Base-by-base conservation (phyloP, 2,329 filamentous ascomycete genomes). In the Aspergillus novoparasiticus region DNA sequence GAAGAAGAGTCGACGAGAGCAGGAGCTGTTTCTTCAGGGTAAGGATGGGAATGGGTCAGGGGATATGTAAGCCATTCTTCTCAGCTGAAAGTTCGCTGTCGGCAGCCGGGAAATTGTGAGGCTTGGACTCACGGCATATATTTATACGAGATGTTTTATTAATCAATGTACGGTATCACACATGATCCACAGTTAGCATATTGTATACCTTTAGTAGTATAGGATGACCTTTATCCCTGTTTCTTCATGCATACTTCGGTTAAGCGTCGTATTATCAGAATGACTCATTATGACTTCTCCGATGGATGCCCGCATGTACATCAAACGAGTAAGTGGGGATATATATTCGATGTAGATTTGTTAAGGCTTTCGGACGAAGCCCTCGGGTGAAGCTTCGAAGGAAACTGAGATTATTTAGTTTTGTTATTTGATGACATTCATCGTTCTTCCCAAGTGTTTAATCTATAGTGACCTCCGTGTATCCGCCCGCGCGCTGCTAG, bases 1-100 rank as follows among this genome's bases (percentile, higher is more conserved):
- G 63, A 82, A 87, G 64, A 86, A 87, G 81, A 88, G 85, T 71
- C 78, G 85, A 23, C 71, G 75, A 26, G 87, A 89, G 72, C 87
- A 90, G 72, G 84, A 84, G 65, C 76, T 67, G 36, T 89, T 87
- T 65, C 74, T 89, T 68, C 75, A 71, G 48, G 70, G 75, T 46
- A 77, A 78, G 64, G 23, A 59, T 23, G 19, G 21, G 12, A 30
- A n/a, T 9, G 51, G 19, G 26, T 51, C 23, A 9, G 51, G 11
- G 2, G 19, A 23, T 34, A 21, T 21, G 51, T 54, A 10, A 34
- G n/a, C 9, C 3, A 8, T 1, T 54, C 3, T 36, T 4, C 5
- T 34, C 32, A 28, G 26, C 26, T 12, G 32, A 16, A 14, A 6
- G 16, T 36, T 16, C 5, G 34, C 34, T 36, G 34, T 41, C 6